A percentile compares a stretch with the other conserved stretches of the same genome.
Evolutionary conservation across 2,329 filamentous ascomycete genomes (phyloP).

Genomic region (Myriosclerotinia curreyana): DNA sequence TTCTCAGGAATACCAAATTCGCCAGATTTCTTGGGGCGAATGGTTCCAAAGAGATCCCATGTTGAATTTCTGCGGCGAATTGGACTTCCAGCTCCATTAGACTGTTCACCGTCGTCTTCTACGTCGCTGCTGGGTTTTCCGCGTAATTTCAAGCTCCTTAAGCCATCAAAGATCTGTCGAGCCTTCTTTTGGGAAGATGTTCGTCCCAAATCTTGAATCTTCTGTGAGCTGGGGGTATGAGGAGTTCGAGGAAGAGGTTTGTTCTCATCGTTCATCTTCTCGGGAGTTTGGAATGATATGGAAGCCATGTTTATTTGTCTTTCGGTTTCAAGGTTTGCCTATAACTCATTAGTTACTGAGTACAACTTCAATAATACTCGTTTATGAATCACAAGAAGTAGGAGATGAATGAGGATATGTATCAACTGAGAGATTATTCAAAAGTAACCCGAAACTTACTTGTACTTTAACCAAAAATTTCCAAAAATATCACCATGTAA

Average conservation of each 20-base stretch:
- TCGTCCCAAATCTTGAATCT: conserved; percentile 11
- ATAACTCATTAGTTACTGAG: neutral
- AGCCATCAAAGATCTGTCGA: conserved; percentile 15
- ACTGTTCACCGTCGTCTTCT: neutral
- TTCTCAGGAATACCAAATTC: neutral
- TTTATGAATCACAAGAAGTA: neutral
- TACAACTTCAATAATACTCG: neutral
- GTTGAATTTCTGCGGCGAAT: conserved; percentile 25
- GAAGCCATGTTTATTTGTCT: conserved; percentile 6
- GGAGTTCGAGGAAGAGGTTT: conserved; percentile 7
- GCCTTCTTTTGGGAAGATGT: conserved; percentile 22
- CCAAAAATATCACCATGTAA: conserved; percentile 3
- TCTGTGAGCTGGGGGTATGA: conserved; percentile 14
- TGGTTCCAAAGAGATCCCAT: conserved; percentile 26
- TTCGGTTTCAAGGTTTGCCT: neutral
- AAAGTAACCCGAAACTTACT: neutral
- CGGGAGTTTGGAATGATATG: conserved; percentile 12
- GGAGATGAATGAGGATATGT: too few species aligned
- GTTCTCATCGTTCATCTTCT: conserved; percentile 17
- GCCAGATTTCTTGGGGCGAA: neutral
- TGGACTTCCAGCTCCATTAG: neutral
- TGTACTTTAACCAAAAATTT: conserved; percentile 9
- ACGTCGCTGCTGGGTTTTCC: neutral
- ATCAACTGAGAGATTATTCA: neutral
- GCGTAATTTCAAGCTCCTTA: conserved; percentile 19